Conservation (phyloP, 306 rosid species). For the Cajanus cajan region DNA sequence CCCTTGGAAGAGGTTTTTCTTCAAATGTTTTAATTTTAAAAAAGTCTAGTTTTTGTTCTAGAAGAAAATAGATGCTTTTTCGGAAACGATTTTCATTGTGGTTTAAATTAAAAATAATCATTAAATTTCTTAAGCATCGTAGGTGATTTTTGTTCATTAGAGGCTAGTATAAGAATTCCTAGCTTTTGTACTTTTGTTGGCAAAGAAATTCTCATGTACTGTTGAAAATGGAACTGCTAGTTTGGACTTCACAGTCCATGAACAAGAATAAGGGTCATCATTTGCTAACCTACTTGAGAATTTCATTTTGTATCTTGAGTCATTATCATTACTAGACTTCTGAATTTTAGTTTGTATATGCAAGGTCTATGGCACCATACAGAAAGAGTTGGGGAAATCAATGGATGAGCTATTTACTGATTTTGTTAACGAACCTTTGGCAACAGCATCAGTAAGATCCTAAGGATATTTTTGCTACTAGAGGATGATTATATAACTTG, state of each 20-base stretch:
- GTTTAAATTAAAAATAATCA: background rate
- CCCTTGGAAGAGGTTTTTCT: conserved; percentile 80
- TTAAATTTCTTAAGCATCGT: background rate
- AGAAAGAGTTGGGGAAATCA: conserved; percentile 84
- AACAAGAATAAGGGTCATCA: conserved; percentile 17
- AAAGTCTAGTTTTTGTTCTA: background rate
- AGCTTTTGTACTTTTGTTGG: background rate
- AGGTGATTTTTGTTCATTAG: background rate
- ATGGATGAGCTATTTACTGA: conserved; percentile 76
- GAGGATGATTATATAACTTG: conserved; percentile 29
- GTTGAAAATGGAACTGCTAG: conserved; percentile 16
- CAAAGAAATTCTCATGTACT: conserved; percentile 10
- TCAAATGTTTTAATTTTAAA: background rate
- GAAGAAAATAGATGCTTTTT: background rate
- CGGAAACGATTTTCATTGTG: conserved; percentile 9
- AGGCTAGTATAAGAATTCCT: conserved; percentile 5
- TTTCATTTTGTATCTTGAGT: conserved; percentile 18
- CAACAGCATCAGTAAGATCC: conserved; percentile 93
- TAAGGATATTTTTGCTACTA: conserved; percentile 25
- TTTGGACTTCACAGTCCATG: conserved; percentile 20
- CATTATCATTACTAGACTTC: conserved; percentile 21
- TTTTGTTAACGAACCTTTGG: conserved; percentile 76
- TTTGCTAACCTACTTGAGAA: background rate
- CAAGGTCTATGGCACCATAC: conserved; percentile 70
- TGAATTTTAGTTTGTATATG: conserved; percentile 35